Evolutionary conservation across 306 rosid genomes (phyloP).

Genomic region (Cicer bijugum): DNA sequence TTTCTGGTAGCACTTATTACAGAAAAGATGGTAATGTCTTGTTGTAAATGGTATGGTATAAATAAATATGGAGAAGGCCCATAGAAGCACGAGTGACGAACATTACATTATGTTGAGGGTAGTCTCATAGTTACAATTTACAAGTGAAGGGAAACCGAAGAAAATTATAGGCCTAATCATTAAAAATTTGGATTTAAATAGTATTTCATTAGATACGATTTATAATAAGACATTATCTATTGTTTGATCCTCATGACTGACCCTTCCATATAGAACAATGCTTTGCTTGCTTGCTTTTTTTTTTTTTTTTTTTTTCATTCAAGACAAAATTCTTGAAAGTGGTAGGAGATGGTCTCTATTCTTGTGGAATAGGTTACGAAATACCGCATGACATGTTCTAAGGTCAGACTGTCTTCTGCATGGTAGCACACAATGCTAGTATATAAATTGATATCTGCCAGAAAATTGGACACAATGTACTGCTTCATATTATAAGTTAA

Average conservation of each 20-base stretch:
- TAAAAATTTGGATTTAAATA: not conserved
- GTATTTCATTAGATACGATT: not conserved
- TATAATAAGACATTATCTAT: not conserved
- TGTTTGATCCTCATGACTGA: not conserved
- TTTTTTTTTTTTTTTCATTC: not conserved
- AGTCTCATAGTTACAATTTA: not conserved
- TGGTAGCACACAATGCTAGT: conserved; percentile 5
- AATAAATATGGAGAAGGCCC: not conserved
- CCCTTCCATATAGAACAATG: not conserved
- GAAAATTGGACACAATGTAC: conserved; percentile 4
- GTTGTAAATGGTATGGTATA: not conserved
- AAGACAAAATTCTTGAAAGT: not conserved
- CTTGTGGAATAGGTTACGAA: conserved; percentile 8
- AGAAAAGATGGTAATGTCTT: not conserved
- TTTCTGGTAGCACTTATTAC: not conserved
- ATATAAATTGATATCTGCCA: conserved; percentile 10
- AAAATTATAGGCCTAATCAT: not conserved
- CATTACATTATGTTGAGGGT: not conserved
- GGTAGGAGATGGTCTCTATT: not conserved
- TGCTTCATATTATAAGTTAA: conserved; percentile 13
- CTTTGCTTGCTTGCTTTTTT: not conserved
- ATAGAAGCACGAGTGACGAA: not conserved
- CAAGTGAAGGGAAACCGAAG: not conserved
- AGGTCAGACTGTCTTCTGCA: conserved; percentile 21
- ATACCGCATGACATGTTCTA: not conserved